Conservation (phyloP, 1,284 basidiomycete species). For the Cutaneotrichosporon spelunceum region DNA sequence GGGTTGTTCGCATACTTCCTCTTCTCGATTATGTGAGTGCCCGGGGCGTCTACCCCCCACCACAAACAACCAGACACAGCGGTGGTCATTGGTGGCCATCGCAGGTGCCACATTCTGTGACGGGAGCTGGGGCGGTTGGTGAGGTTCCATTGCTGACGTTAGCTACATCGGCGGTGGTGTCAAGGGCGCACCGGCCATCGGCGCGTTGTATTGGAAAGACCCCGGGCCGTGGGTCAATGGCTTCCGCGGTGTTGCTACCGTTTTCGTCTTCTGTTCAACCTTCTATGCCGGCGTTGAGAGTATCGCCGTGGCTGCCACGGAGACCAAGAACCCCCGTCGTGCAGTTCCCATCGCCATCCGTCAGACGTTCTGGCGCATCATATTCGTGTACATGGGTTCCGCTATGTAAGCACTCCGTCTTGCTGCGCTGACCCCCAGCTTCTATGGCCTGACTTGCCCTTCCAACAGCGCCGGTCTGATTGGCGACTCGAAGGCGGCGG, state of each 20-base stretch:
- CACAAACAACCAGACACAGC: slow-evolving; percentile 34
- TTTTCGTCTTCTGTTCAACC: slow-evolving; percentile 26
- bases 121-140: not conserved
- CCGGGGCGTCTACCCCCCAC: not conserved
- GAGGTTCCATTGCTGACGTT: slow-evolving; percentile 3
- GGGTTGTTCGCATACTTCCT: slow-evolving; percentile 53
- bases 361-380: slow-evolving; percentile 71
- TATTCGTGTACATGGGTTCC: slow-evolving; percentile 64
- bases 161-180: slow-evolving; percentile 55
- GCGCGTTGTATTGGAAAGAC: slow-evolving; percentile 54
- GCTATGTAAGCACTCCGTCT: slow-evolving; percentile 33
- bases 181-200: slow-evolving; percentile 47
- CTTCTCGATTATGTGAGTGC: slow-evolving; percentile 62
- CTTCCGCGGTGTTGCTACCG: slow-evolving; percentile 24
- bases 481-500: slow-evolving; percentile 57
- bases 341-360: slow-evolving; percentile 74
- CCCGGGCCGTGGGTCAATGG: slow-evolving; percentile 51
- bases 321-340: slow-evolving; percentile 62
- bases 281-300: slow-evolving; percentile 42
- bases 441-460: slow-evolving; percentile 75
- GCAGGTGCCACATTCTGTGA: not conserved
- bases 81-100: slow-evolving; percentile 58
- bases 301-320: slow-evolving; percentile 53
- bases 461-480: slow-evolving; percentile 62
- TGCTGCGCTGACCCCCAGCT: slow-evolving; percentile 12